These are phyloP conservation scores for Beauveria sp. DNA, from an alignment of 2,329 filamentous ascomycete species.

Conservation along the genomic window DNA sequence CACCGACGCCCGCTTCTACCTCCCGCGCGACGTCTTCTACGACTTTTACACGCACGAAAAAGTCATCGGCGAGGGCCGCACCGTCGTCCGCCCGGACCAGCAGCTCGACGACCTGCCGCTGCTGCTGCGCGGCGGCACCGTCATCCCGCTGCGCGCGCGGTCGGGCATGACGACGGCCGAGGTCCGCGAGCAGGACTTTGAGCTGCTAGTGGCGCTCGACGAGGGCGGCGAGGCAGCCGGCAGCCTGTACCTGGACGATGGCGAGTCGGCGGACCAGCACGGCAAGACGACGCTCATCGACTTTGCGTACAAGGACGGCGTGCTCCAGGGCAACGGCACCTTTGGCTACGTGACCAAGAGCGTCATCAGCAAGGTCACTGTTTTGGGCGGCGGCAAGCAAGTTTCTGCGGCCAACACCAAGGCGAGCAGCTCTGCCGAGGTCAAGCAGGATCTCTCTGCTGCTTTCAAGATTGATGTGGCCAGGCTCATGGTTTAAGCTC, in stretches of 20 bases:
- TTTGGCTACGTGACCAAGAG: conserved; percentile 42
- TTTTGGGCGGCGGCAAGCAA: conserved; percentile 29
- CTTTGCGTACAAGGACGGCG: conserved; percentile 48
- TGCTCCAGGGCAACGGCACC: conserved; percentile 38
- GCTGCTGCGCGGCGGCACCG: conserved; percentile 56
- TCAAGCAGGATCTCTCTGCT: conserved; percentile 8
- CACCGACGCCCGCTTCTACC: conserved; percentile 34
- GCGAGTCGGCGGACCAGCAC: conserved; percentile 53
- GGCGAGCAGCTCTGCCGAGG: background rate
- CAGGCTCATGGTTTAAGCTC: background rate
- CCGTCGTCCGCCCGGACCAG: conserved; percentile 29
- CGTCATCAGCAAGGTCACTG: conserved; percentile 37
- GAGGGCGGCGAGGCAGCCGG: conserved; percentile 55
- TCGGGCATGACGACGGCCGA: conserved; percentile 56
- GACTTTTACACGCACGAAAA: conserved; percentile 39
- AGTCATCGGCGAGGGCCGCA: conserved; percentile 32
- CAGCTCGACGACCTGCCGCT: conserved; percentile 50
- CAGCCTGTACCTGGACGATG: conserved; percentile 67
- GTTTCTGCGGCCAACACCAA: background rate
- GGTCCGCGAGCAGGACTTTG: conserved; percentile 58
- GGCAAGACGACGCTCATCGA: conserved; percentile 41
- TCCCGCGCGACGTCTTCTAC: conserved; percentile 42
- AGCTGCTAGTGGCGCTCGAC: conserved; percentile 61
- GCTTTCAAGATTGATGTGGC: conserved; percentile 2
- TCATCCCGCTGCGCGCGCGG: conserved; percentile 52